phyloP scores from a whole-genome alignment of 106 monocot species.

The Dendrobium chrysotoxum region DNA sequence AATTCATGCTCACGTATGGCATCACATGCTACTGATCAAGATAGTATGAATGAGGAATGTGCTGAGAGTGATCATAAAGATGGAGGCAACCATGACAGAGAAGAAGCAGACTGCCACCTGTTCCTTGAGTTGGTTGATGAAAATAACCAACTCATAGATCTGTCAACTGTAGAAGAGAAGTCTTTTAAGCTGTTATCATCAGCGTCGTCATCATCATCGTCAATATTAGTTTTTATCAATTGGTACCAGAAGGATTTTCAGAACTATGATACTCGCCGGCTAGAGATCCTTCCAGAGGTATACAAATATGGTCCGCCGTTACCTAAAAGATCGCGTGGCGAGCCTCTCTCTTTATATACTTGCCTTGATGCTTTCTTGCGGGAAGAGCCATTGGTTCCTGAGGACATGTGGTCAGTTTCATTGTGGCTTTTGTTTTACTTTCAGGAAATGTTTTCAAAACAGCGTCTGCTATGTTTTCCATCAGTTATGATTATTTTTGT shows the following conservation, averaged over 20 bases:
- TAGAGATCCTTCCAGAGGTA: conserved; percentile 90
- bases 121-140: conserved; percentile 65
- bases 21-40: conserved; percentile 8
- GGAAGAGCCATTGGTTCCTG: conserved; percentile 91
- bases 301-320: conserved; percentile 68
- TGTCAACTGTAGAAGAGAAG: conserved; percentile 49
- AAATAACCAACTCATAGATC: conserved; percentile 47
- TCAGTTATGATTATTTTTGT: background rate
- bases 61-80: conserved; percentile 16
- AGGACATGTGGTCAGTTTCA: conserved; percentile 95
- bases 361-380: conserved; percentile 98
- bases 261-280: conserved; percentile 41
- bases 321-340: conserved; percentile 78
- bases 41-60: conserved; percentile 15
- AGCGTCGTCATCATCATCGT: conserved; percentile 19
- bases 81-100: conserved; percentile 9
- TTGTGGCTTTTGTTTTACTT: conserved; percentile 2
- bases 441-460: background rate
- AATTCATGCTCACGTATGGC: conserved; percentile 8
- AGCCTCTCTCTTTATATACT: conserved; percentile 88
- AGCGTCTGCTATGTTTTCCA: background rate
- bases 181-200: conserved; percentile 24
- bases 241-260: conserved; percentile 66
- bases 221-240: conserved; percentile 55
- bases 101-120: conserved; percentile 15